Evolutionary conservation across 2,329 filamentous ascomycete species (phyloP), one percentile per base, ranked within the genome.

Genomic region (Fusarium veterinarium): DNA sequence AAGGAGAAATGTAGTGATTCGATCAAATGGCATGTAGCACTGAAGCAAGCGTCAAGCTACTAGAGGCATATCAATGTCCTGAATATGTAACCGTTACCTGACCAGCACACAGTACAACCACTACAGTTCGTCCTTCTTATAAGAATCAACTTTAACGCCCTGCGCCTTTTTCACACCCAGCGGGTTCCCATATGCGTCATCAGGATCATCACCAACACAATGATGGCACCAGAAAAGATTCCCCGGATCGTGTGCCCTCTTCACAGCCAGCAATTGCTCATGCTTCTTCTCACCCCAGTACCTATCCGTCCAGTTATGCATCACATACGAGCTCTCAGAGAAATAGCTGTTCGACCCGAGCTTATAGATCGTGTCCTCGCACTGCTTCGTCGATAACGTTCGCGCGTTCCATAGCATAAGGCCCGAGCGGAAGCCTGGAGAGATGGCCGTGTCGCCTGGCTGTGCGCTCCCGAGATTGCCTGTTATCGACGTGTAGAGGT

Each of bases 301-400:
- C 16, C 57, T 62, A 1, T 16, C 25, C 2, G 61, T 64, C 61
- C 58, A 64, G 1, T 64, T 64, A 25, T 64, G 45, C 46, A 64
- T 62, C 6, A 64, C 61, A 30, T 62, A 63, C 2, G 46, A 64
- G n/a, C 61, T 64, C 40, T 64, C 58, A 3, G 61, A 64, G 40
- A 64, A 63, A 25, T 63, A 64, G 8, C 57, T 63, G 33, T 63
- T 53, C 14, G 38, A 8, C 0, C 58, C 61, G 40, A 64, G 45
- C 40, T 63, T 62, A 6, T 64, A 63, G 16, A 64, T 45, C 9
- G 61, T 64, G 3, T 63, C 46, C 3, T 63, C 6, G 0, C 45
- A 42, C 12, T 63, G 61, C n/a, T 64, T 19, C 7, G 61, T 53
- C 7, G 58, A 23, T 16, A 64, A 30, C 3, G 57, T 64, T 13